Evolutionary conservation across 257 asterid genomes (phyloP), one percentile per base, ranked within the genome.

Genomic region (Fraxinus americana): DNA sequence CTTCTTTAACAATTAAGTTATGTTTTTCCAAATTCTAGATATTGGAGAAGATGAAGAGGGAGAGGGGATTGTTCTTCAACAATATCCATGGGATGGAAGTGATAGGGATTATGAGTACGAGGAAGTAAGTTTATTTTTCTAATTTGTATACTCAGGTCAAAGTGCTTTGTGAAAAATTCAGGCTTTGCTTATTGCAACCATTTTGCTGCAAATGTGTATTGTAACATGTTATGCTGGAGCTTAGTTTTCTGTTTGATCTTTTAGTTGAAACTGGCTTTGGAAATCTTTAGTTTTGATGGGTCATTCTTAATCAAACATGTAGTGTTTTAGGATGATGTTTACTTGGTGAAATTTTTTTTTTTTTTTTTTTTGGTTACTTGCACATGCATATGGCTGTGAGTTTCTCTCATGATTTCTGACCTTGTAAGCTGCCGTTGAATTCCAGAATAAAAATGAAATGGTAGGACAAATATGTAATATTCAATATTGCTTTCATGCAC

Each of bases 1-100:
- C 69, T 27, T 75, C 54, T 17, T 74, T 54, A 63, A 77, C 29
- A 61, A 36, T 41, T 29, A 29, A 29, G 32, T 29, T 63, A 14
- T 14, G 4, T 65, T 77, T 70, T 63, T 25, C 35, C 16, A 48
- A 71, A 32, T 74, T 83, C 6, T 74, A 94, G 99, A 94, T 72
- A 82, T 79, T 76, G 97, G 86, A 39, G 98, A 92, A 70, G 94
- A 92, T 39, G 98, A 90, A 78, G 97, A 89, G 82, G 94, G 89
- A 48, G 97, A 87, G 78, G 97, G 94, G 76, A 91, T 91, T 80
- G 88, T 88, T 68, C 80, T 92, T 69, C 93, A 89, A 57, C 93
- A 84, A 25, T 81, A 84, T 81, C 91, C 98, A 41, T 95, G 99
- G 99, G 98, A 95, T 82, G 99, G 99, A 81, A 91, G 82, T 79